A percentile compares a stretch with the other conserved stretches of the same genome.
Evolutionary conservation across 1,284 basidiomycete genomes (phyloP).

Genomic region (Cutaneotrichosporon sp.): DNA sequence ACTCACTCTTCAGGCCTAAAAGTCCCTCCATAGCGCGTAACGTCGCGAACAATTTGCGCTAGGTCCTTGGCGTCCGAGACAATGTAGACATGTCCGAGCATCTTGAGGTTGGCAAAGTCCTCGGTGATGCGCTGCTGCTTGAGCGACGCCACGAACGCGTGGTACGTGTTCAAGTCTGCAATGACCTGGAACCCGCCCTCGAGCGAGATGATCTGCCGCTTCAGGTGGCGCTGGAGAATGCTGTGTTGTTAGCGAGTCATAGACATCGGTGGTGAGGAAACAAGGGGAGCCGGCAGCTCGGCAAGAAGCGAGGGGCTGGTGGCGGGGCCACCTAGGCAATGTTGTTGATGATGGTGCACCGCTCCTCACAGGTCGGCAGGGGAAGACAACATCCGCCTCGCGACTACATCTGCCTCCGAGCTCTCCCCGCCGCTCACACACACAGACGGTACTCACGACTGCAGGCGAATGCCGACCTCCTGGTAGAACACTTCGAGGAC

Average conservation of each 20-base stretch:
- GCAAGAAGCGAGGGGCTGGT: no score
- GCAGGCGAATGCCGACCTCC: conserved; percentile 89
- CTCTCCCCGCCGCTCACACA: no score
- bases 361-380: no score
- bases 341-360: no score
- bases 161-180: conserved; percentile 90
- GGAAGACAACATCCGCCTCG: no score
- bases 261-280: no score
- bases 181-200: conserved; percentile 94
- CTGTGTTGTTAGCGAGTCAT: conserved; percentile 53
- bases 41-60: conserved; percentile 90
- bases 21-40: conserved; percentile 87
- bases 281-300: no score
- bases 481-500: conserved; percentile 97
- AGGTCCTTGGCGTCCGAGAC: conserved; percentile 83
- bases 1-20: conserved; percentile 82
- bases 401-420: no score
- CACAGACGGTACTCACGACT: conserved; percentile 63
- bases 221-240: conserved; percentile 94
- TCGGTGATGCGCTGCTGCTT: conserved; percentile 68
- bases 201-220: conserved; percentile 92
- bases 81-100: conserved; percentile 94
- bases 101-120: conserved; percentile 91
- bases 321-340: no score
- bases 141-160: conserved; percentile 79